A percentile compares a stretch with the other conserved stretches of the same genome.
Conservation (phyloP, 495 filamentous ascomycete species). For the Neurospora sp. region DNA sequence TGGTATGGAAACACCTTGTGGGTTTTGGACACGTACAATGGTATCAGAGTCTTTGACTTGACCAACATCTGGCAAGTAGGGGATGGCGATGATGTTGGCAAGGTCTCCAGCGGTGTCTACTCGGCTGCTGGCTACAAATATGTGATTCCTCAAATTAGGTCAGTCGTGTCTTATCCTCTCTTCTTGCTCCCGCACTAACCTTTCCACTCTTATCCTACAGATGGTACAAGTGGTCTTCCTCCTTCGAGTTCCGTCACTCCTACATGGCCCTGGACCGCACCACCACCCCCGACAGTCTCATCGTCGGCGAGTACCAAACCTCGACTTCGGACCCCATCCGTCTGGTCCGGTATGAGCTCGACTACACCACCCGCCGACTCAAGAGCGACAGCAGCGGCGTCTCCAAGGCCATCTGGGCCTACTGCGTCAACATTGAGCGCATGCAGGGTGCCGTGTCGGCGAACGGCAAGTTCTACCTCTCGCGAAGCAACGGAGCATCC, state of each 20-base stretch:
- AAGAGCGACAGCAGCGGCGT: constrained; percentile 1
- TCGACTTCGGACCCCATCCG: constrained; percentile 2
- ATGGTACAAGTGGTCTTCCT: constrained; percentile 9
- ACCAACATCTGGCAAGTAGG: constrained; percentile 7
- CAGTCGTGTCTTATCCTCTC: background rate
- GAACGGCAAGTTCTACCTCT: constrained; percentile 12
- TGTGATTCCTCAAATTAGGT: constrained; percentile 9
- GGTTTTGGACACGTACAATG: constrained; percentile 7
- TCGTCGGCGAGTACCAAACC: constrained; percentile 8
- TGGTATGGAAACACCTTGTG: constrained; percentile 11
- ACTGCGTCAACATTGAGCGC: constrained; percentile 9
- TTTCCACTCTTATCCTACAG: background rate
- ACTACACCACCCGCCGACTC: constrained; percentile 5
- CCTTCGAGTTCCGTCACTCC: constrained; percentile 4
- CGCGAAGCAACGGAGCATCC: constrained; percentile 6
- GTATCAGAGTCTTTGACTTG: constrained; percentile 9
- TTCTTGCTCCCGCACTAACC: background rate
- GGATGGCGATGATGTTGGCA: constrained; percentile 2
- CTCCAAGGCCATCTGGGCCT: constrained; percentile 7
- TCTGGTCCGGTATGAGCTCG: constrained; percentile 3
- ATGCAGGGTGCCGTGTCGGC: constrained; percentile 13
- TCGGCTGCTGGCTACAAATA: constrained; percentile 8
- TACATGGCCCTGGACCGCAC: constrained; percentile 9
- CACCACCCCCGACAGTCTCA: constrained; percentile 1
- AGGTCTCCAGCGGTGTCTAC: background rate